A percentile compares a stretch with the other conserved stretches of the same genome.
phyloP scores from a whole-genome alignment of 768 basidiomycete species.

The Serendipita sp. region DNA sequence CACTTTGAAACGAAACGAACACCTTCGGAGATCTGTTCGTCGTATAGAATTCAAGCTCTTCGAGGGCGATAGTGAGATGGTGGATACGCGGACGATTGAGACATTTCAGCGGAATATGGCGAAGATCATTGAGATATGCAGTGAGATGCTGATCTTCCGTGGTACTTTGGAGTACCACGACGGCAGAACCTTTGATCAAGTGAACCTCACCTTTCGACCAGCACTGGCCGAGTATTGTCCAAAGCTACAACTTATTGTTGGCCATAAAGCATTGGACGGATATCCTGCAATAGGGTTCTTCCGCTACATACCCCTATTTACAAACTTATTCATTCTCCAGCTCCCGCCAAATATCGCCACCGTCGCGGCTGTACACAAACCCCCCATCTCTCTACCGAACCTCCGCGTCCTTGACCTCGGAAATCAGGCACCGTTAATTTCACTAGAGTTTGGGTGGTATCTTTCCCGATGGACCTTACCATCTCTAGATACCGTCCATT shows the following conservation, averaged over 20 bases:
- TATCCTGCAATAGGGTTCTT: not conserved
- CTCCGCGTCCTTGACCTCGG: slow-evolving; percentile 2
- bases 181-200: not conserved
- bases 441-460: not conserved
- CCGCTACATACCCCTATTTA: not conserved
- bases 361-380: not conserved
- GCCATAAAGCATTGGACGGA: not conserved
- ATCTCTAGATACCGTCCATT: not conserved
- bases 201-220: not conserved
- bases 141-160: not conserved
- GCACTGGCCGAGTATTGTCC: not conserved
- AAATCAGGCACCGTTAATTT: slow-evolving; percentile 1
- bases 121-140: not conserved
- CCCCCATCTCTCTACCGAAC: not conserved
- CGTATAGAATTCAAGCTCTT: not conserved
- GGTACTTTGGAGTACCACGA: not conserved
- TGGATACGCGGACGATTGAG: not conserved
- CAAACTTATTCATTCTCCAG: not conserved
- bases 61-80: not conserved
- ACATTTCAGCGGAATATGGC: not conserved
- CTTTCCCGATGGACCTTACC: not conserved
- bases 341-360: not conserved
- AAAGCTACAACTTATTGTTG: not conserved
- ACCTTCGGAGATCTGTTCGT: not conserved
- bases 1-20: not conserved